Evolutionary conservation across 768 basidiomycete genomes (phyloP).

Genomic region (Leccinum obscurum): DNA sequence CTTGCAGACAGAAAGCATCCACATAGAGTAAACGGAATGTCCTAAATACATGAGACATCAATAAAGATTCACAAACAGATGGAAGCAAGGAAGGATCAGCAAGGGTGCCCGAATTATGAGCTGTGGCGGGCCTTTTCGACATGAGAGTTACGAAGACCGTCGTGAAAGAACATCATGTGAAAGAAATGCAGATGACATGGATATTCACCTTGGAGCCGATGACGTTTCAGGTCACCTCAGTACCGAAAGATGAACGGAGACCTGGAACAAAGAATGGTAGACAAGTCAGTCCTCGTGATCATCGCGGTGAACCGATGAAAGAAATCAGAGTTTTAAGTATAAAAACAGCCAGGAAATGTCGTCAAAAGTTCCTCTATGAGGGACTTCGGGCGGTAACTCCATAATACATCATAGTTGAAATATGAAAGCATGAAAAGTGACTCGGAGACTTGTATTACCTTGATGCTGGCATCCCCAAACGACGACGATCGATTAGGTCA

Average conservation of each 20-base stretch:
- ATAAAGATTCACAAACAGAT: background rate
- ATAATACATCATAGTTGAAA: conserved; percentile 34
- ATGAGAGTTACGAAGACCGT: conserved; percentile 85
- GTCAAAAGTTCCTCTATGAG: conserved; percentile 48
- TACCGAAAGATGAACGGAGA: background rate
- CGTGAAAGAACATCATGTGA: conserved; percentile 47
- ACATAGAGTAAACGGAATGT: background rate
- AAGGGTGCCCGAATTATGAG: conserved; percentile 81
- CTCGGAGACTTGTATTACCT: conserved; percentile 6
- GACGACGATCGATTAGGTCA: background rate
- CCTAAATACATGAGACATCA: conserved; percentile 4
- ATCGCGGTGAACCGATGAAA: background rate
- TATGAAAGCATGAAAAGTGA: background rate
- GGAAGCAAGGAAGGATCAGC: conserved; percentile 47
- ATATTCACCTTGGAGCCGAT: conserved; percentile 13
- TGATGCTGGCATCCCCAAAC: background rate
- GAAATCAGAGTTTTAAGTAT: conserved; percentile 52
- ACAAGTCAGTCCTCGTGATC: conserved; percentile 1
- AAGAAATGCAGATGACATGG: background rate
- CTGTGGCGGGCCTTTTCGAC: conserved; percentile 95
- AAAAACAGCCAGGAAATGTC: conserved; percentile 82
- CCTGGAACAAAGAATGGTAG: background rate
- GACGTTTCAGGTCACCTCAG: no score
- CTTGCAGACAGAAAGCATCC: background rate
- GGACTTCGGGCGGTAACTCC: conserved; percentile 87